phyloP scores from a whole-genome alignment of 2,329 filamentous ascomycete species.

The Claviceps africana region DNA sequence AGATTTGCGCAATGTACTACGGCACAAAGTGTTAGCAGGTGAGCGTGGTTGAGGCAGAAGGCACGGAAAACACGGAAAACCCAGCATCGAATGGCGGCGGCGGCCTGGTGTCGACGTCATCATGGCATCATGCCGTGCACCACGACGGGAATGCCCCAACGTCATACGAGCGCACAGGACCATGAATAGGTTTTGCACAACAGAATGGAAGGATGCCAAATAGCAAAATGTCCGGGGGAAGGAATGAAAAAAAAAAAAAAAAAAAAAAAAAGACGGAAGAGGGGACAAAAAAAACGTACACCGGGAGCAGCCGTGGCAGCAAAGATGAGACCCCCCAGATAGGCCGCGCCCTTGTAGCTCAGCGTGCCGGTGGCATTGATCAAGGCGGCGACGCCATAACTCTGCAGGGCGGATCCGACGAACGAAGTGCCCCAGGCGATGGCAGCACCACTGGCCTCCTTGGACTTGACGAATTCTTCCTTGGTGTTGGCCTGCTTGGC shows the following conservation, averaged over 20 bases:
- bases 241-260: background rate
- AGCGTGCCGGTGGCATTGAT: conserved; percentile 92
- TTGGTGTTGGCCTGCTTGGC: conserved; percentile 85
- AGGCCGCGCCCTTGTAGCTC: conserved; percentile 93
- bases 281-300: conserved; percentile 33
- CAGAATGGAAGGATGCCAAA: background rate
- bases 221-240: background rate
- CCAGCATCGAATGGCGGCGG: background rate
- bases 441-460: conserved; percentile 78
- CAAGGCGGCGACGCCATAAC: conserved; percentile 77
- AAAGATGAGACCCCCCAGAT: conserved; percentile 85
- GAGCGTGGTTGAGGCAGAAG: background rate
- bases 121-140: background rate
- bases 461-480: conserved; percentile 90
- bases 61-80: background rate
- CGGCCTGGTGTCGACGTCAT: background rate
- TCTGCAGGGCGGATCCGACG: conserved; percentile 75
- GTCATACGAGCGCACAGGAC: background rate
- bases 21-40: background rate
- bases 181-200: background rate
- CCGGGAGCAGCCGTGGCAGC: conserved; percentile 76
- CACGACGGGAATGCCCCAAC: background rate
- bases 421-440: conserved; percentile 84
- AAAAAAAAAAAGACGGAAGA: background rate
- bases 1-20: conserved; percentile 72